These are phyloP conservation scores for Saccharomycopsis sp. DNA, from an alignment of 805 yeast genomes.

Conservation along the genomic window DNA sequence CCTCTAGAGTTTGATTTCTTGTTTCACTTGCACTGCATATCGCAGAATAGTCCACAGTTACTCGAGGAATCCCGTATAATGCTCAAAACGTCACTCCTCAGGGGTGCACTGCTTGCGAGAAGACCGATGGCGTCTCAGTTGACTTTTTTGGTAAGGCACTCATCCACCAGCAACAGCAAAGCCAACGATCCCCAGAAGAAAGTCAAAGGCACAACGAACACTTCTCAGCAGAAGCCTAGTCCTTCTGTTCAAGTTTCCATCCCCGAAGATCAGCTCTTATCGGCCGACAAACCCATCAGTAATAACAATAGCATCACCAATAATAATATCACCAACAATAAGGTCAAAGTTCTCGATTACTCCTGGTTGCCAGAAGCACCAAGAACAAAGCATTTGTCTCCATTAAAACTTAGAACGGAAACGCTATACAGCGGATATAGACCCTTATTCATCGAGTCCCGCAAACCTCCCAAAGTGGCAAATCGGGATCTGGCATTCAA, in stretches of 20 bases:
- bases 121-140: too few species aligned
- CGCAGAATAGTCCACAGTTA: too few species aligned
- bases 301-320: too few species aligned
- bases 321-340: too few species aligned
- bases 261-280: not conserved
- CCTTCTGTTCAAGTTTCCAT: too few species aligned
- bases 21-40: too few species aligned
- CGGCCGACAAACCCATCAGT: not conserved
- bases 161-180: not conserved
- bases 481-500: not conserved
- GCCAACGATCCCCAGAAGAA: not conserved
- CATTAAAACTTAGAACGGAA: slow-evolving; percentile 12
- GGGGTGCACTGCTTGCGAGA: too few species aligned
- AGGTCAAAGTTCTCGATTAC: slow-evolving; percentile 1
- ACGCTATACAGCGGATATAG: slow-evolving; percentile 19
- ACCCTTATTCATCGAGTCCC: slow-evolving; percentile 16
- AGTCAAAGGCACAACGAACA: not conserved
- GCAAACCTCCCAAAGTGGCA: not conserved
- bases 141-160: not conserved
- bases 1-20: too few species aligned
- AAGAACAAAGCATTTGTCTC: slow-evolving; percentile 10
- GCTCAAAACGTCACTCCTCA: too few species aligned
- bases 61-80: too few species aligned
- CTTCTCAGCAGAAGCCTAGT: not conserved
- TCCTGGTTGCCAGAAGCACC: slow-evolving; percentile 21